Conservation (phyloP, 2,329 filamentous ascomycete genomes). For the Hirsutella thompsonii region DNA sequence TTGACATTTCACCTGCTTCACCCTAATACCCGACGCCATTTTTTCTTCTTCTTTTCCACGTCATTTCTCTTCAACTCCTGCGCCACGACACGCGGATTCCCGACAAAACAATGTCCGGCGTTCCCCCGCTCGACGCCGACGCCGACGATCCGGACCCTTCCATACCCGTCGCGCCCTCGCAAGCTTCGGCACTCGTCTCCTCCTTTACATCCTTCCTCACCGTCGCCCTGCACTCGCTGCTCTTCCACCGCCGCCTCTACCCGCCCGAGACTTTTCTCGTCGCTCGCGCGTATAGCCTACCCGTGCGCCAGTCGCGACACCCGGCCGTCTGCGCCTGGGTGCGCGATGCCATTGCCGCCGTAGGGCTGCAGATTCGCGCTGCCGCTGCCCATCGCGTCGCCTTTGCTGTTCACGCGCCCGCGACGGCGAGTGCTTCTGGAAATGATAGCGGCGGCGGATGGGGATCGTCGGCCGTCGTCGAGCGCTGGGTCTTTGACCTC, state of each 20-base stretch:
- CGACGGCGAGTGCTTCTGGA: no score
- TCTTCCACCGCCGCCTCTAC: slow-evolving; percentile 73
- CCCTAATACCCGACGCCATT: no score
- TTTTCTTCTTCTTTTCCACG: no score
- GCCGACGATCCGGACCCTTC: neutral
- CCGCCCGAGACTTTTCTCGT: slow-evolving; percentile 65
- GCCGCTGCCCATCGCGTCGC: slow-evolving; percentile 33
- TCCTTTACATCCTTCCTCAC: slow-evolving; percentile 72
- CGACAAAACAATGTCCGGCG: no score
- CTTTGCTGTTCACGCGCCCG: slow-evolving; percentile 31
- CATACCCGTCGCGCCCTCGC: slow-evolving; percentile 16
- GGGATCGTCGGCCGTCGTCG: slow-evolving; percentile 36
- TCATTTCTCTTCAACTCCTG: no score
- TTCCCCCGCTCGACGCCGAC: neutral
- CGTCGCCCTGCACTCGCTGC: slow-evolving; percentile 72
- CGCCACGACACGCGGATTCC: no score
- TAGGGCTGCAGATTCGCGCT: slow-evolving; percentile 55
- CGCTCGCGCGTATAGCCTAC: slow-evolving; percentile 68
- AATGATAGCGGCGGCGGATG: no score
- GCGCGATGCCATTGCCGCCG: slow-evolving; percentile 62
- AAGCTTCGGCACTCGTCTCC: slow-evolving; percentile 39
- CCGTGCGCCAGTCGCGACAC: slow-evolving; percentile 76
- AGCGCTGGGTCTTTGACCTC: slow-evolving; percentile 51
- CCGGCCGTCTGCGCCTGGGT: slow-evolving; percentile 80
- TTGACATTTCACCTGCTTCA: no score